Base-by-base conservation (phyloP, 1,284 basidiomycete species). In the Pseudozyma pruni region DNA sequence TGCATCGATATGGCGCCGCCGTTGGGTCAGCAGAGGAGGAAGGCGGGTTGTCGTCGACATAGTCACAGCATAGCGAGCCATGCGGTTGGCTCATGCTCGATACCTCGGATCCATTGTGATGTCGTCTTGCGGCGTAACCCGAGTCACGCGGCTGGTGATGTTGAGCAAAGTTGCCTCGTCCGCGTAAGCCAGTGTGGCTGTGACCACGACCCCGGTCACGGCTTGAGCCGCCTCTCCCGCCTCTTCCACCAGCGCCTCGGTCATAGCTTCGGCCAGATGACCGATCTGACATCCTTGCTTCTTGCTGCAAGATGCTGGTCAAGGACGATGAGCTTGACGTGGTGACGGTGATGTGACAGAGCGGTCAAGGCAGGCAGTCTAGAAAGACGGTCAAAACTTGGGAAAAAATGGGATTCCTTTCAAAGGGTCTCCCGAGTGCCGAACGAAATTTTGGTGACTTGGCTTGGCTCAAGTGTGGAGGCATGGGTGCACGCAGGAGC, bases 121-220 rank as follows among this genome's bases (percentile, higher is more conserved):
- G 34, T 20, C 50, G 43, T 42, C 60, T 51, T 7, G 37, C 17
- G 8, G 22, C 48, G 27, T 63, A 70, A n/a, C 67, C 60, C 10
- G 51, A 63, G 27, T 63, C 67, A n/a, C 67, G 59, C 50, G 66
- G 43, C 42, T 55, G 59, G 8, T 53, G 64, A 17, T 62, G 64
- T 32, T 57, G 64, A 8, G 17, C 49, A 19, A 53, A 62, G 9
- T 39, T 52, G 1, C 59, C 59, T 53, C 66, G 35, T 22, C 61
- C 51, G 10, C 58, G 45, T 29, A 39, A 25, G 16, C 44, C 51
- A 31, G 39, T 34, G 27, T 38, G 35, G 25, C 31, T 22, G 20
- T n/a, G 43, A 27, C 33, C 32, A 29, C 35, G 38, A 16, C 50
- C 44, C 23, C 52, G 50, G 19, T 52, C 56, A 17, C 42, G 38